Conservation (phyloP, 306 rosid species). For the Cucurbita pepo region DNA sequence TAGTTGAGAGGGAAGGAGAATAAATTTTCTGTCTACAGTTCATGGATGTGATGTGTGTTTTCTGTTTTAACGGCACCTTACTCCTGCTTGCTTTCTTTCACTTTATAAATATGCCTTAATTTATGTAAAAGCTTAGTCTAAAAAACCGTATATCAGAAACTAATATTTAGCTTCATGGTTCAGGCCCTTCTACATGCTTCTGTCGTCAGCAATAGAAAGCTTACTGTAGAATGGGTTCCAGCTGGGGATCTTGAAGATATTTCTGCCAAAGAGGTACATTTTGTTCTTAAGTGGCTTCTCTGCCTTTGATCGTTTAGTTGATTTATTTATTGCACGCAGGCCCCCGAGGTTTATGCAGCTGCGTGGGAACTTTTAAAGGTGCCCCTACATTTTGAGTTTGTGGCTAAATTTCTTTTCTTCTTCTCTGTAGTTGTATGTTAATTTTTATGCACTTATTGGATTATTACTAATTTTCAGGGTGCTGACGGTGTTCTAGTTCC, state of each 20-base stretch:
- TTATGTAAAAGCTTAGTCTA: neutral
- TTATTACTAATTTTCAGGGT: neutral
- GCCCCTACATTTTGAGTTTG: neutral
- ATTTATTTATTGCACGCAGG: neutral
- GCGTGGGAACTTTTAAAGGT: conserved; percentile 5
- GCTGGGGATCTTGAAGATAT: conserved; percentile 28
- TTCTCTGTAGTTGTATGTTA: neutral
- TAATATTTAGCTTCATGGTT: neutral
- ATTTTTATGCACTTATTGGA: neutral
- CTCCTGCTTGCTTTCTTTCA: neutral
- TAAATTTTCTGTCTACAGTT: no score
- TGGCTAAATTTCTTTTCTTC: neutral
- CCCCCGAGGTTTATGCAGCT: neutral
- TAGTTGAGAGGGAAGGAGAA: no score
- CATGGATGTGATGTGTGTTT: neutral
- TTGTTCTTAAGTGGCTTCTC: neutral
- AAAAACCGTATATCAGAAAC: neutral
- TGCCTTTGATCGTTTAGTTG: neutral
- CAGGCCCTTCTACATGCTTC: conserved; percentile 41
- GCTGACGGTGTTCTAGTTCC: conserved; percentile 4
- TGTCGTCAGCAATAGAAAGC: conserved; percentile 23
- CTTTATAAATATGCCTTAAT: neutral
- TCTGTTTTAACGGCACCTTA: neutral
- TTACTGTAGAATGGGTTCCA: conserved; percentile 29
- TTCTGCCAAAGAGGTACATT: conserved; percentile 25